A percentile compares a stretch with the other conserved stretches of the same genome.
Evolutionary conservation across 2,329 filamentous ascomycete species (phyloP).

Genomic region (Diplodia sapinea): DNA sequence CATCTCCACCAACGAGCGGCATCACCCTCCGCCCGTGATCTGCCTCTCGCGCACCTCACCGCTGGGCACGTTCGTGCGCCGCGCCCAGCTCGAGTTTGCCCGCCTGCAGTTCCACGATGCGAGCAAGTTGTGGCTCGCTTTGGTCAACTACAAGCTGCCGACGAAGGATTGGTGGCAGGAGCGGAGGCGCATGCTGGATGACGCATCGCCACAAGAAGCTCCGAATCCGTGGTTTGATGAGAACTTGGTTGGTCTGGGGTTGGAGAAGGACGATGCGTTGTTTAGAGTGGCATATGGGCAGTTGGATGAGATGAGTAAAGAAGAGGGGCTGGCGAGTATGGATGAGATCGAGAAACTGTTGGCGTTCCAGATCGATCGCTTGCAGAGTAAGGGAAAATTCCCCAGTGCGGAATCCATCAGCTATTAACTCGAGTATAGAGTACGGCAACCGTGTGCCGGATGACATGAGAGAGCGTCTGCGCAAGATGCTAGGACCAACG

Average conservation of each 20-base stretch:
- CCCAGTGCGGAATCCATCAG: not conserved
- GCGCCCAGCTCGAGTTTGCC: conserved; percentile 78
- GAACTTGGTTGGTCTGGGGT: conserved; percentile 65
- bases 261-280: conserved; percentile 58
- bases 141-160: conserved; percentile 79
- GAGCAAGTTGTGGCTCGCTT: conserved; percentile 78
- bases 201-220: conserved; percentile 34
- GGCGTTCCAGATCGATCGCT: conserved; percentile 85
- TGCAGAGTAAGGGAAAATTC: conserved; percentile 68
- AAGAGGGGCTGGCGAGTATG: conserved; percentile 64
- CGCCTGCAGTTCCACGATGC: conserved; percentile 80
- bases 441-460: conserved; percentile 78
- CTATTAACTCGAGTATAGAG: conserved; percentile 53
- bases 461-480: conserved; percentile 73
- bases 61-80: conserved; percentile 79
- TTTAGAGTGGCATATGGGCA: conserved; percentile 59
- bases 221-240: conserved; percentile 56
- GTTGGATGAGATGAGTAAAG: conserved; percentile 38
- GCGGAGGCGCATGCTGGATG: conserved; percentile 31
- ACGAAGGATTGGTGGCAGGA: conserved; percentile 68
- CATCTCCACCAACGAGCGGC: conserved; percentile 60
- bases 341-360: conserved; percentile 82
- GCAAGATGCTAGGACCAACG: conserved; percentile 69
- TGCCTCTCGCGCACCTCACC: conserved; percentile 75
- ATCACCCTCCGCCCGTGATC: conserved; percentile 56